Evolutionary conservation across 768 basidiomycete genomes (phyloP), one percentile per base, ranked within the genome.

Genomic region (Lactarius deliciosus): DNA sequence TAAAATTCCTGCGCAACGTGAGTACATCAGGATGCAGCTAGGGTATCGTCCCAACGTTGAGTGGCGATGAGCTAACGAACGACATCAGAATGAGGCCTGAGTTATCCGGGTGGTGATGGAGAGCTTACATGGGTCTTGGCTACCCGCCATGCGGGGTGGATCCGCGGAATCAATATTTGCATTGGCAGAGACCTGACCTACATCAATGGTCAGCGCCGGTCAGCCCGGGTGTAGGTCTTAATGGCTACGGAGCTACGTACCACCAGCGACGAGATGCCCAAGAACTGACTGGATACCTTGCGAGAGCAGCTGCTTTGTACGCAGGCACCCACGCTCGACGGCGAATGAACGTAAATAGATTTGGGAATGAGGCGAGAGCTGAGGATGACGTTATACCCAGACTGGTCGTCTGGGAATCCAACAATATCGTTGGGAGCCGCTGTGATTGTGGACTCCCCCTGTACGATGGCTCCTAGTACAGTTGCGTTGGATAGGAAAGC

Each of bases 81-180:
- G n/a, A n/a, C 4, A 32, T 66, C 36, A 50, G 9, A 56, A 16
- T 16, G 4, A 10, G 0, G 34, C 22, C 25, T 25, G 5, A 13
- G 22, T 13, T 15, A 20, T n/a, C 50, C 1, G 40, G 18, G 5
- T 34, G 36, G 15, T 10, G 2, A 7, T n/a, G 16, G 4, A n/a
- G 11, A 25, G 69, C 76, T 54, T 58, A 79, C 79, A 61, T 78
- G 79, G 34, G 75, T 73, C 69, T 79, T 79, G 0, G 79, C 79
- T 2, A 72, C 74, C 61, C 79, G 68, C 79, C 79, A 79, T 28
- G 72, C 75, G 5, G 77, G 77, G 53, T 72, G 71, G 28, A 79
- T 69, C 22, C 22, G 79, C 77, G 16, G 72, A 75, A 25, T 71
- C 70, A 16, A 79, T 71, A 30, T 75, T 36, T 10, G 75, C 76